Evolutionary conservation across 768 basidiomycete genomes (phyloP).

Genomic region (Punctularia strigosozonata): DNA sequence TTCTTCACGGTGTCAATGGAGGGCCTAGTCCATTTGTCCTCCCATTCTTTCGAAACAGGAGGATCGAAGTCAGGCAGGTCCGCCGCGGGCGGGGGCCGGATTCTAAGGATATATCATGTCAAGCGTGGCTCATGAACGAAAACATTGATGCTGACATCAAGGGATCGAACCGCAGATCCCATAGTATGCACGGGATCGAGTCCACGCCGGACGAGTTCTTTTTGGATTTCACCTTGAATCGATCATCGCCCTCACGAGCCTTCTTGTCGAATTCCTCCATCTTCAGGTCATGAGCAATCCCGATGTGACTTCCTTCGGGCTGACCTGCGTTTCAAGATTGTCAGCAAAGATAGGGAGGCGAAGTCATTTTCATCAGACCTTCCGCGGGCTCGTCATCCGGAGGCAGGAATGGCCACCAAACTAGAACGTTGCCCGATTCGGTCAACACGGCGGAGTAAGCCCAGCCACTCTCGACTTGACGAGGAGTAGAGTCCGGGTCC

Average conservation of each 20-base stretch:
- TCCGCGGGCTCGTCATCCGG: conserved; percentile 25
- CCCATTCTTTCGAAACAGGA: too few relatives aligned
- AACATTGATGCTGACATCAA: too few relatives aligned
- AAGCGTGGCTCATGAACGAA: too few relatives aligned
- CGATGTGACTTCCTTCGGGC: too few relatives aligned
- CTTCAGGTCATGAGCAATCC: too few relatives aligned
- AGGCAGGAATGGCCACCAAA: conserved; percentile 60
- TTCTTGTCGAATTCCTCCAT: conserved; percentile 33
- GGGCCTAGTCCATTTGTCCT: conserved; percentile 18
- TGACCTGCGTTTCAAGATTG: too few relatives aligned
- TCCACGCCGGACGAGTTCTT: conserved; percentile 22
- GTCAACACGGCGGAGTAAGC: conserved; percentile 64
- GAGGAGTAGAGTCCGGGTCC: conserved; percentile 34
- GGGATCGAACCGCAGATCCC: conserved; percentile 46
- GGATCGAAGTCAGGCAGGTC: conserved; percentile 38
- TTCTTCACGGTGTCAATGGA: conserved; percentile 13
- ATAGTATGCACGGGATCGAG: conserved; percentile 47
- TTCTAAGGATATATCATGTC: too few relatives aligned
- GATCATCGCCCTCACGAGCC: conserved; percentile 14
- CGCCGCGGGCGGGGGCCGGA: conserved; percentile 49
- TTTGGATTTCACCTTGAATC: too few relatives aligned
- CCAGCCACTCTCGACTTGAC: conserved; percentile 78
- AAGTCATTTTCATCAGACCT: too few relatives aligned
- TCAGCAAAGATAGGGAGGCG: too few relatives aligned
- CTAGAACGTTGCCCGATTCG: conserved; percentile 55